Percentiles rank a stretch among this genome's conserved stretches.
Evolutionary conservation across 1,284 basidiomycete genomes (phyloP).

Genomic region (Malassezia globosa): DNA sequence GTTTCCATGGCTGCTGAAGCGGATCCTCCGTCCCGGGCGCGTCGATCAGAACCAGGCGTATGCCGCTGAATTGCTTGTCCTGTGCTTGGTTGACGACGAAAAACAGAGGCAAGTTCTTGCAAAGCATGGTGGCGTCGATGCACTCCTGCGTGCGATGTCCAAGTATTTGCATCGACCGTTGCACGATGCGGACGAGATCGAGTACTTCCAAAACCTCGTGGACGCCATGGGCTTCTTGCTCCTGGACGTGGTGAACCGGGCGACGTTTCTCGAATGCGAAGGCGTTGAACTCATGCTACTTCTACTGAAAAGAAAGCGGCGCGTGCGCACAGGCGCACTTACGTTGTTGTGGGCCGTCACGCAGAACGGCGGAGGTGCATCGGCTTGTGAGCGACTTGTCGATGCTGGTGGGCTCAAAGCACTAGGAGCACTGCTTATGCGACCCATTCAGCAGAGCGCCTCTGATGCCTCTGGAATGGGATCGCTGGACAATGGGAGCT

Average conservation of each 20-base stretch:
- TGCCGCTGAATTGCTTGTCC: constrained; percentile 60
- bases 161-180: constrained; percentile 69
- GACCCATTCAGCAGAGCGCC: constrained; percentile 48
- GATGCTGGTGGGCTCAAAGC: constrained; percentile 76
- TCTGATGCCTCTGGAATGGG: too few species aligned
- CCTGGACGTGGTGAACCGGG: constrained; percentile 65
- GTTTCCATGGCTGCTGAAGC: constrained; percentile 65
- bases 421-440: constrained; percentile 82
- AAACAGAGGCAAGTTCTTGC: constrained; percentile 15
- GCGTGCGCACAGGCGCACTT: constrained; percentile 52
- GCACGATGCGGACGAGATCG: constrained; percentile 71
- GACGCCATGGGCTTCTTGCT: constrained; percentile 66
- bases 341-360: constrained; percentile 84
- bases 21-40: constrained; percentile 54
- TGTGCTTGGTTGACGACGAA: constrained; percentile 58
- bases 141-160: constrained; percentile 63
- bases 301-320: constrained; percentile 72
- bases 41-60: constrained; percentile 48
- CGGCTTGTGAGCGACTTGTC: constrained; percentile 71
- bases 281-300: constrained; percentile 92
- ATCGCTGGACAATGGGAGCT: constrained; percentile 53
- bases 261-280: constrained; percentile 73
- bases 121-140: constrained; percentile 66
- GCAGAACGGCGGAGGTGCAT: constrained; percentile 60
- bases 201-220: constrained; percentile 95